phyloP scores from a whole-genome alignment of 352 stramenopile species.

The Phytophthora tubulina region DNA sequence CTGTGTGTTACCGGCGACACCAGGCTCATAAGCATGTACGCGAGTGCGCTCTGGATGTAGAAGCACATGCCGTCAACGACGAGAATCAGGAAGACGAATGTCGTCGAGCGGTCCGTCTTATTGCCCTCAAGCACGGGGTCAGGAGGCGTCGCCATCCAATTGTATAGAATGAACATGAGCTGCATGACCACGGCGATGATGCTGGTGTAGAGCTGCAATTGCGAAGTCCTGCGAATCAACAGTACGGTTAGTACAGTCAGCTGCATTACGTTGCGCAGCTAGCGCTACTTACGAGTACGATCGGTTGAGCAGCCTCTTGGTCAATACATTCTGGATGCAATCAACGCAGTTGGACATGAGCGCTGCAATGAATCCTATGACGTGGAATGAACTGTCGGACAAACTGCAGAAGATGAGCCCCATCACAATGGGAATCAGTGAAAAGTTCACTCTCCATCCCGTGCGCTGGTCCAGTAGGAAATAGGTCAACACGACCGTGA shows the following conservation, averaged over 20 bases:
- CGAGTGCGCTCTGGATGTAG: slow-evolving; percentile 92
- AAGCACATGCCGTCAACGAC: slow-evolving; percentile 83
- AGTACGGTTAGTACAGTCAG: slow-evolving; percentile 8
- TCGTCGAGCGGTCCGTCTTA: slow-evolving; percentile 43
- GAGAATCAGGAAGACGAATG: slow-evolving; percentile 67
- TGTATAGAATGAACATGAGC: slow-evolving; percentile 80
- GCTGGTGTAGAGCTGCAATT: slow-evolving; percentile 93
- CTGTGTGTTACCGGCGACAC: slow-evolving; percentile 92
- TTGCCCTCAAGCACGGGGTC: slow-evolving; percentile 35
- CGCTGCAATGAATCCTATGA: slow-evolving; percentile 90
- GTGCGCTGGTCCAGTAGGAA: slow-evolving; percentile 88
- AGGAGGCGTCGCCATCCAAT: slow-evolving; percentile 57
- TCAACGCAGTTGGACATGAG: slow-evolving; percentile 93
- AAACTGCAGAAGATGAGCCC: slow-evolving; percentile 90
- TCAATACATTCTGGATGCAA: slow-evolving; percentile 94
- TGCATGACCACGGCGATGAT: slow-evolving; percentile 89
- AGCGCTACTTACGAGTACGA: slow-evolving; percentile 71
- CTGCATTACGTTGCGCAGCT: neutral
- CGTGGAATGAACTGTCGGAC: slow-evolving; percentile 88
- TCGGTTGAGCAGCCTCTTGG: slow-evolving; percentile 87
- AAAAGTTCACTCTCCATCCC: slow-evolving; percentile 83
- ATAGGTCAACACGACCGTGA: slow-evolving; percentile 91
- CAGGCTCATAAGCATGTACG: slow-evolving; percentile 93
- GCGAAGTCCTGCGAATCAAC: slow-evolving; percentile 56
- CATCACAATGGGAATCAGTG: slow-evolving; percentile 88